Evolutionary conservation across 2,329 filamentous ascomycete species (phyloP).

Genomic region (Epichloe gansuensis): DNA sequence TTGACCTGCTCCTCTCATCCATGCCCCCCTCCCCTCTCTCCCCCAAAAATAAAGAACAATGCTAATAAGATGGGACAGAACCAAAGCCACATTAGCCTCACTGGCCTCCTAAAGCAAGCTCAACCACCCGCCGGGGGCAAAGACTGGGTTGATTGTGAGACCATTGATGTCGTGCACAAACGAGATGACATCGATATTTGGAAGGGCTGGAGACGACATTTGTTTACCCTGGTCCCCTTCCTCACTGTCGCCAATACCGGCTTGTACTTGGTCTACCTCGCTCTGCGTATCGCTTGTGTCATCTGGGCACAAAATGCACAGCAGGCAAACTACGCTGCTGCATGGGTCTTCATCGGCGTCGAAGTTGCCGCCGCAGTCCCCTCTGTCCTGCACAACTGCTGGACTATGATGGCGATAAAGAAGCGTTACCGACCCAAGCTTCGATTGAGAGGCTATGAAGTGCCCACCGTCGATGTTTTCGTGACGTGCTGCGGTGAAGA

Average conservation of each 20-base stretch:
- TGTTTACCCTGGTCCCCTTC: conserved; percentile 26
- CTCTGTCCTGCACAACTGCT: conserved; percentile 43
- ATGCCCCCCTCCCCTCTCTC: no score
- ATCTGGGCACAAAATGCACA: conserved; percentile 34
- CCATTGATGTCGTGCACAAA: conserved; percentile 28
- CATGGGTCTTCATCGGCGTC: conserved; percentile 45
- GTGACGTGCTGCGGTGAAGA: conserved; percentile 47
- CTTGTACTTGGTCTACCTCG: conserved; percentile 38
- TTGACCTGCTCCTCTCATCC: background rate
- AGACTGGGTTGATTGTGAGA: conserved; percentile 18
- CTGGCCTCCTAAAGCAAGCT: conserved; percentile 24
- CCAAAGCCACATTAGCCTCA: conserved; percentile 30
- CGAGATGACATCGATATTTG: conserved; percentile 32
- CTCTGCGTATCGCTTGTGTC: conserved; percentile 38
- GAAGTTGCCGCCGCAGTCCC: conserved; percentile 42
- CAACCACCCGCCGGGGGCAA: conserved; percentile 20
- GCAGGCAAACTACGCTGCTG: conserved; percentile 30
- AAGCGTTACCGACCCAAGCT: conserved; percentile 41
- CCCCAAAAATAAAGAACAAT: background rate
- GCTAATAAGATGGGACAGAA: conserved; percentile 18
- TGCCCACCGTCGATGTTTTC: conserved; percentile 44
- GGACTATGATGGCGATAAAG: conserved; percentile 46
- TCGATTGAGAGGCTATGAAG: conserved; percentile 33
- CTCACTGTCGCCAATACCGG: conserved; percentile 28
- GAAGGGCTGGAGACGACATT: conserved; percentile 30